Evolutionary conservation across 2,329 filamentous ascomycete species (phyloP).

Genomic region (Claviceps sorghi): DNA sequence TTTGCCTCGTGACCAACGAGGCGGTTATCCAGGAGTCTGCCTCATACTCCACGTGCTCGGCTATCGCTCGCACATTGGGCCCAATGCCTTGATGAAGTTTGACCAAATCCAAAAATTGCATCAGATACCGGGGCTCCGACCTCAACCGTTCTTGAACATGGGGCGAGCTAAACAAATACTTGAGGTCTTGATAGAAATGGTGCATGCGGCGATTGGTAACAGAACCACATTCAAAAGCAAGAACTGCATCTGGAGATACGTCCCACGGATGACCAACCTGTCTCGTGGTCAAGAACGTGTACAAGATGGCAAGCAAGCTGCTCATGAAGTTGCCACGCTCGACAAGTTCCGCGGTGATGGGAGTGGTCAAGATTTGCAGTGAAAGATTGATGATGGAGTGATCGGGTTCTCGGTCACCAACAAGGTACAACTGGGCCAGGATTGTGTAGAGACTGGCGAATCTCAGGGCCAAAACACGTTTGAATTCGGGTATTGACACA

Average conservation of each 20-base stretch:
- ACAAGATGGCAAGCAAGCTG: slow-evolving; percentile 87
- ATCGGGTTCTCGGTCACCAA: slow-evolving; percentile 90
- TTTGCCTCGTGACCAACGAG: slow-evolving; percentile 83
- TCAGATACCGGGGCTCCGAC: slow-evolving; percentile 69
- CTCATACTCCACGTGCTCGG: slow-evolving; percentile 96
- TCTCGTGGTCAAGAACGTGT: slow-evolving; percentile 89
- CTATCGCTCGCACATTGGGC: slow-evolving; percentile 76
- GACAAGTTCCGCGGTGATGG: slow-evolving; percentile 90
- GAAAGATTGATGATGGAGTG: slow-evolving; percentile 98
- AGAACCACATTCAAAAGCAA: slow-evolving; percentile 87
- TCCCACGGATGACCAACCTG: slow-evolving; percentile 92
- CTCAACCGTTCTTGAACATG: slow-evolving; percentile 79
- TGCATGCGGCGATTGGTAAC: slow-evolving; percentile 93
- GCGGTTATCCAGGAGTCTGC: slow-evolving; percentile 97
- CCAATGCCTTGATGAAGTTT: slow-evolving; percentile 96
- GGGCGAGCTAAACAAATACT: slow-evolving; percentile 75
- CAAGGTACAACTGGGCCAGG: slow-evolving; percentile 83
- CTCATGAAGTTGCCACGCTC: slow-evolving; percentile 92
- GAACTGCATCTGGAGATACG: slow-evolving; percentile 68
- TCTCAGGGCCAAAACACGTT: slow-evolving; percentile 79
- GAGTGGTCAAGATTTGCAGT: slow-evolving; percentile 90
- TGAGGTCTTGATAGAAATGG: slow-evolving; percentile 91
- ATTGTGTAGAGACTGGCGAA: slow-evolving; percentile 92
- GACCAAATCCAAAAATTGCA: slow-evolving; percentile 90
- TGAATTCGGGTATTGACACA: slow-evolving; percentile 90